Evolutionary conservation across 225 moss, liverwort and hornwort species (phyloP).

Genomic region (Neckera pumila): DNA sequence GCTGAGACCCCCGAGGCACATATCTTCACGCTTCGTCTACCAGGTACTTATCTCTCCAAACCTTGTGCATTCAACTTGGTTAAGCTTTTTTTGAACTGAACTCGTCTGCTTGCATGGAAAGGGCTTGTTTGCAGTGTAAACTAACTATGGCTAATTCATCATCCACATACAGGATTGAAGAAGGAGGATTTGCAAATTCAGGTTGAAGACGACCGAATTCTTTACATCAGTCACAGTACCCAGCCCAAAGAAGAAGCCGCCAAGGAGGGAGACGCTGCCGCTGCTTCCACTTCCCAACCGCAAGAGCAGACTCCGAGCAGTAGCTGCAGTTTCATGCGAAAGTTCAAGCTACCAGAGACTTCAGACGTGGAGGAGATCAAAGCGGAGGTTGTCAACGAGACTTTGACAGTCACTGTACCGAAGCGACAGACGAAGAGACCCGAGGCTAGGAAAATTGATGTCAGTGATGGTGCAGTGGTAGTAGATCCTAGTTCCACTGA

Average conservation of each 20-base stretch:
- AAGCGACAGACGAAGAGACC: background rate
- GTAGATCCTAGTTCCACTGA: background rate
- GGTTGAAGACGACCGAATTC: background rate
- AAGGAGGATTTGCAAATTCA: conserved; percentile 4
- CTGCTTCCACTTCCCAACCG: background rate
- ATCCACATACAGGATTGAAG: background rate
- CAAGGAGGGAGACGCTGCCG: background rate
- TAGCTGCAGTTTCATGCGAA: background rate
- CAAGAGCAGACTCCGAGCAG: background rate
- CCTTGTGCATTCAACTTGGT: background rate
- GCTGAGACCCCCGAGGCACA: background rate
- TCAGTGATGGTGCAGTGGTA: background rate
- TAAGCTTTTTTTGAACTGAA: background rate
- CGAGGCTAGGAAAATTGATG: background rate
- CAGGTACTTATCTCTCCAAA: background rate
- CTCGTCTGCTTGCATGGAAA: background rate
- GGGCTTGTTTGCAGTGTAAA: background rate
- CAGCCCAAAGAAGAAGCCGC: background rate
- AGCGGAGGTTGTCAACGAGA: background rate
- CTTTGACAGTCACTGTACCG: background rate
- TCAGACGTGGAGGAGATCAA: background rate
- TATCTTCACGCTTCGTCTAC: background rate
- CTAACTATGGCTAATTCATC: background rate
- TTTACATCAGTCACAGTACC: background rate
- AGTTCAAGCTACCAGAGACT: conserved; percentile 1